phyloP scores from a whole-genome alignment of 2,329 filamentous ascomycete genomes.

The Botrytis medusae region DNA sequence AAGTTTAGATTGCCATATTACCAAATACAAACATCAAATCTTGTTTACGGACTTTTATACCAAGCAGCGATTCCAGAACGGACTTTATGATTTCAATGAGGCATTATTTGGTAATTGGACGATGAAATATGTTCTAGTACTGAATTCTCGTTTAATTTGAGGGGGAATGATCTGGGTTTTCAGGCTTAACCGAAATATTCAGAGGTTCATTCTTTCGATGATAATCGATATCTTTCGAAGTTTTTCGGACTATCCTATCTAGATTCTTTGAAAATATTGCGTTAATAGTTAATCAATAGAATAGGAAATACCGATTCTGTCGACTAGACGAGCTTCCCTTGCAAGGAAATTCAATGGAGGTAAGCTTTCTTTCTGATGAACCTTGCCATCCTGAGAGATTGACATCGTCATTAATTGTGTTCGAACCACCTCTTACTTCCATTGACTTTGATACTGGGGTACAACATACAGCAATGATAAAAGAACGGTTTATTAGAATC shows the following conservation, averaged over 20 bases:
- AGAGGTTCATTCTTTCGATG: neutral
- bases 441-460: too few species aligned
- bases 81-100: too few species aligned
- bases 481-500: neutral
- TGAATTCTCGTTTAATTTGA: neutral
- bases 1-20: too few species aligned
- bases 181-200: neutral
- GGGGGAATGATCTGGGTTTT: neutral
- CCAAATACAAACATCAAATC: too few species aligned
- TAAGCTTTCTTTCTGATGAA: neutral
- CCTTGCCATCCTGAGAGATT: neutral
- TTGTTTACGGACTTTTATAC: too few species aligned
- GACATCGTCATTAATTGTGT: neutral
- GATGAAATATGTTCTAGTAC: neutral
- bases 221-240: neutral
- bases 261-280: too few species aligned
- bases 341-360: neutral
- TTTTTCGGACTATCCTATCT: neutral
- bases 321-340: too few species aligned
- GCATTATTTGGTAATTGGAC: too few species aligned
- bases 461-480: too few species aligned
- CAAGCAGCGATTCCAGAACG: too few species aligned
- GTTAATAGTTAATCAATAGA: too few species aligned
- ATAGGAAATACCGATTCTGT: too few species aligned
- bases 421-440: neutral